Evolutionary conservation across 176 grass and related monocot genomes (phyloP).

Genomic region (Lolium perenne): DNA sequence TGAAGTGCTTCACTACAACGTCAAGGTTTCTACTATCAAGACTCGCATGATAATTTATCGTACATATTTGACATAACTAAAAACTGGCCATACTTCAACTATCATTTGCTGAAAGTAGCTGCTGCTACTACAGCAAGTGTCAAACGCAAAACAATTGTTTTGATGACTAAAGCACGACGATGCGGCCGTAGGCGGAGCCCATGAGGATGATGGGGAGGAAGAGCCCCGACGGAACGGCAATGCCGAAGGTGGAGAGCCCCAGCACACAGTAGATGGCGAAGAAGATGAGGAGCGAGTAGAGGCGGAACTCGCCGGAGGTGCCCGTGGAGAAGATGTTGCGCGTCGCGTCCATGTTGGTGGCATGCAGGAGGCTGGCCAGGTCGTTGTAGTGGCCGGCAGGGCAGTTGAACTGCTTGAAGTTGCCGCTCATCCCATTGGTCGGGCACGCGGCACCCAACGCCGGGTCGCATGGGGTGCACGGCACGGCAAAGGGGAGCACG

Average conservation of each 20-base stretch:
- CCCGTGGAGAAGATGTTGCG: slow-evolving; percentile 94
- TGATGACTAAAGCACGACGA: slow-evolving; percentile 40
- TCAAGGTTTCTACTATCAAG: no score
- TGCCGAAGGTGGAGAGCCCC: slow-evolving; percentile 96
- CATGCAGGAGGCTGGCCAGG: slow-evolving; percentile 85
- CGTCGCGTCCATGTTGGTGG: slow-evolving; percentile 86
- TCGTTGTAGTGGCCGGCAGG: slow-evolving; percentile 83
- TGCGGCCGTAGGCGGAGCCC: slow-evolving; percentile 90
- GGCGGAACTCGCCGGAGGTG: slow-evolving; percentile 71
- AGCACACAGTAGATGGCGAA: slow-evolving; percentile 78
- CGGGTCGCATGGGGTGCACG: slow-evolving; percentile 76
- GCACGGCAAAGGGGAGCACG: slow-evolving; percentile 71
- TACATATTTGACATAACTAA: no score
- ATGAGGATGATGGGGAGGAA: slow-evolving; percentile 99
- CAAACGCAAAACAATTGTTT: no score
- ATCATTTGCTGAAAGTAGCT: slow-evolving; percentile 5
- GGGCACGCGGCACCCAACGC: slow-evolving; percentile 51
- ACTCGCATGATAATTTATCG: no score
- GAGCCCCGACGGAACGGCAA: slow-evolving; percentile 88
- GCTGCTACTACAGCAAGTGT: no score
- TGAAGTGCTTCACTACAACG: no score
- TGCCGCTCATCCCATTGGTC: slow-evolving; percentile 62
- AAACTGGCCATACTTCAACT: no score
- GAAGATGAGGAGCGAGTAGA: slow-evolving; percentile 84
- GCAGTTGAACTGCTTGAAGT: slow-evolving; percentile 99